Base-by-base conservation (phyloP, 2,329 filamentous ascomycete genomes). In the Aspergillus pseudoviridinutans region DNA sequence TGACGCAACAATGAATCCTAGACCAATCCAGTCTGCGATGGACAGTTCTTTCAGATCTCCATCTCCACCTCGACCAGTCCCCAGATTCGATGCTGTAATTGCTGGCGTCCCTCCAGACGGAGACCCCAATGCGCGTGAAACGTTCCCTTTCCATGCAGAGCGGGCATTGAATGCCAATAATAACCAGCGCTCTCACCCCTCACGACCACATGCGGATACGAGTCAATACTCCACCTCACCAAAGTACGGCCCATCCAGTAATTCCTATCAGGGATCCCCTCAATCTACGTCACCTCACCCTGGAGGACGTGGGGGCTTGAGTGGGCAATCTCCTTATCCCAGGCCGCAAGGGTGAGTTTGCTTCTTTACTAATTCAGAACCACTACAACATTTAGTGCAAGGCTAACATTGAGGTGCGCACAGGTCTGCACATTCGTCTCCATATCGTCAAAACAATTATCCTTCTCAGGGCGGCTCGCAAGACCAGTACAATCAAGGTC, bases 271-370 rank as follows among this genome's bases (percentile, higher is more conserved):
- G 63, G 81, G 80, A 49, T 87, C 86, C 20, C 84, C 87, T n/a
- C 81, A 81, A 58, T 78, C 79, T 9, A 82, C 83, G 47, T 87
- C 86, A 42, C 84, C 86, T 14, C 84, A 87, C 67, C 78, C 78
- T 41, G 76, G 76, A 60, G 78, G 78, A 51, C 78, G 84, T 70
- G 81, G 82, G 29, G 79, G 78, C 53, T 84, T 84, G 80, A 74
- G 73, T 59, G 79, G 78, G 22, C 80, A 70, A 41, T 57, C 66
- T 47, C 57, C 62, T 56, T 77, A 80, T 64, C 72, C 76, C 32
- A 76, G 74, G 54, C 78, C 79, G 62, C 78, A 81, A 67, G 76
- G 79, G 83, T 84, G 76, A 74, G 78, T 73, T 35, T 20, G n/a
- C 14, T 53, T 10, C 52, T 53, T 38, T 17, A 35, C 32, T 35